These are phyloP conservation scores for Coniochaeta ligniaria DNA, from an alignment of 2,329 filamentous ascomycete species.

Conservation along the genomic window DNA sequence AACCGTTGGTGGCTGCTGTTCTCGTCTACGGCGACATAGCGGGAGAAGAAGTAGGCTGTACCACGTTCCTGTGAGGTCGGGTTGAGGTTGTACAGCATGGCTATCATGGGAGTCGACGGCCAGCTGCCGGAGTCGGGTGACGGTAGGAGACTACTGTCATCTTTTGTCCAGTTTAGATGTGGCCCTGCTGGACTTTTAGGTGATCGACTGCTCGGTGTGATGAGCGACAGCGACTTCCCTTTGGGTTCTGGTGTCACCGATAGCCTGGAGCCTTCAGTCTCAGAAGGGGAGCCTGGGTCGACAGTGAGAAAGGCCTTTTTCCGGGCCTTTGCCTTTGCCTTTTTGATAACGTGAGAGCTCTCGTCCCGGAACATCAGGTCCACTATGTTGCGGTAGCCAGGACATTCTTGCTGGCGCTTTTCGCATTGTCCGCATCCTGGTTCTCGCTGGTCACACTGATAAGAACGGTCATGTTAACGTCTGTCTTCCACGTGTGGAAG, in stretches of 20 bases:
- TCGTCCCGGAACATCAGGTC: conserved; percentile 53
- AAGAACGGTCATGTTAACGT: conserved; percentile 1
- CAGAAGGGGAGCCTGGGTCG: conserved; percentile 7
- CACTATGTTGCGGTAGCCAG: conserved; percentile 47
- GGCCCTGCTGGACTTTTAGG: conserved; percentile 8
- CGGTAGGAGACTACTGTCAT: conserved; percentile 20
- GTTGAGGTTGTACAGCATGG: conserved; percentile 21
- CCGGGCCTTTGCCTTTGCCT: conserved; percentile 31
- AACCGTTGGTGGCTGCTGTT: conserved; percentile 41
- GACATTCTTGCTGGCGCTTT: conserved; percentile 42
- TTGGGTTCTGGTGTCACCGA: conserved; percentile 15
- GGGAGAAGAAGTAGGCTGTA: conserved; percentile 42
- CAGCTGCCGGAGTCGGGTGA: conserved; percentile 24
- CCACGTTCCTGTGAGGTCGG: conserved; percentile 34
- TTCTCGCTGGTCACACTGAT: conserved; percentile 44
- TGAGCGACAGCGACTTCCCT: conserved; percentile 10
- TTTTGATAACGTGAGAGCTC: conserved; percentile 47
- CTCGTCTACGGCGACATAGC: conserved; percentile 39
- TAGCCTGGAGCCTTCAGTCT: not conserved
- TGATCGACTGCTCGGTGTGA: conserved; percentile 10
- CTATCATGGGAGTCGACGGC: conserved; percentile 19
- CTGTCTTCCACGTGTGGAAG: conserved; percentile 5
- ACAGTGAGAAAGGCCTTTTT: conserved; percentile 15
- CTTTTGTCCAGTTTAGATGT: conserved; percentile 10
- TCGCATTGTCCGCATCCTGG: conserved; percentile 48